Percentiles rank a stretch among this genome's conserved stretches.
Conservation (phyloP, 2,329 filamentous ascomycete species). For the Penicillium crustosum region DNA sequence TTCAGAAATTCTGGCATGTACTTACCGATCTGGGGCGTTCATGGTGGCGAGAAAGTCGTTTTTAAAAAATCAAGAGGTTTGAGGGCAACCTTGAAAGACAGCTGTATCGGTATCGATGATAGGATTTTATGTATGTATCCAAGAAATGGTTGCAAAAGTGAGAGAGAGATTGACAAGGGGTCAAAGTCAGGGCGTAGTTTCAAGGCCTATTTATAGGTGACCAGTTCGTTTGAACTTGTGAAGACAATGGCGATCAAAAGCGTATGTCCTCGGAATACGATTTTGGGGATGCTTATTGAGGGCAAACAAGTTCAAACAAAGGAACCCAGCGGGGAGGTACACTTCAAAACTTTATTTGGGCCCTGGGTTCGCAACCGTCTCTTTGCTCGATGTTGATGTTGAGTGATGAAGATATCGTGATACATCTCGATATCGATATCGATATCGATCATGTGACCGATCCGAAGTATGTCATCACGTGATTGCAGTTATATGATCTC, state of each 20-base stretch:
- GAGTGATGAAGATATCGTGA: constrained; percentile 5
- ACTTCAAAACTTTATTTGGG: background rate
- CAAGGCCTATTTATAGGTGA: background rate
- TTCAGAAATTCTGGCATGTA: constrained; percentile 4
- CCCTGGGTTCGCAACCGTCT: background rate
- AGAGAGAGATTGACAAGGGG: background rate
- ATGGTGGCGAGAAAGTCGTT: constrained; percentile 36
- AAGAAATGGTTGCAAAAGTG: background rate
- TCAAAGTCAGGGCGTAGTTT: background rate
- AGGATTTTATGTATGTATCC: background rate
- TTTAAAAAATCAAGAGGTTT: background rate
- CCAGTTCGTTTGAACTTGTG: background rate
- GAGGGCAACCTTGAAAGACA: background rate
- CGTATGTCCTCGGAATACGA: background rate
- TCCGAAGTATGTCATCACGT: background rate
- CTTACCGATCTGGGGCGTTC: constrained; percentile 51
- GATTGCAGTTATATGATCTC: background rate
- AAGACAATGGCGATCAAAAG: background rate
- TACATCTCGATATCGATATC: constrained; percentile 1
- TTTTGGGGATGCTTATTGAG: background rate
- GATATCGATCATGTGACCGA: background rate
- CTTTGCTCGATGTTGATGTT: background rate
- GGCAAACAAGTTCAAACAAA: background rate
- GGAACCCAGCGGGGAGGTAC: too few relatives aligned
- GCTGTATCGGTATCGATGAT: background rate